These are phyloP conservation scores for Sphagnurus paluster DNA, from an alignment of 1,284 basidiomycete species.

Conservation along the genomic window DNA sequence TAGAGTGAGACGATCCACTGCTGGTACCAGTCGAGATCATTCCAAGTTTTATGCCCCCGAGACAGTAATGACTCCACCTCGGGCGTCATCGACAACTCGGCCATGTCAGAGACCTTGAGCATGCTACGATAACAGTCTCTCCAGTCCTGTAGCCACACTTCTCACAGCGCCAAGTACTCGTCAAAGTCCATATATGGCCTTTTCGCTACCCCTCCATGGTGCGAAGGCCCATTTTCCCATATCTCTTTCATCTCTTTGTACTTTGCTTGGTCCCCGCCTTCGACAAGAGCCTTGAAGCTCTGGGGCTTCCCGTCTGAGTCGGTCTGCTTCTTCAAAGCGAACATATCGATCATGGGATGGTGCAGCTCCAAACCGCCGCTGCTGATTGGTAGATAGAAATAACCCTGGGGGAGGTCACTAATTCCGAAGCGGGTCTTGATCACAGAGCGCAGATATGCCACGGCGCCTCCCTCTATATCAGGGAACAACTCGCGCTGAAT, in stretches of 20 bases:
- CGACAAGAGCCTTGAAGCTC: slow-evolving; percentile 23
- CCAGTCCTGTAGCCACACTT: slow-evolving; percentile 33
- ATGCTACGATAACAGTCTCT: slow-evolving; percentile 28
- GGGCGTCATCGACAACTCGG: slow-evolving; percentile 22
- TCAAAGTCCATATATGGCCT: slow-evolving; percentile 35
- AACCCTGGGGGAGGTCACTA: slow-evolving; percentile 39
- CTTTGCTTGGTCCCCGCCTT: slow-evolving; percentile 21
- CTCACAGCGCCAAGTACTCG: slow-evolving; percentile 34
- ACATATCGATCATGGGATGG: slow-evolving; percentile 40
- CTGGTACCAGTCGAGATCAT: slow-evolving; percentile 31
- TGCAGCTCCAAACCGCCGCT: slow-evolving; percentile 41
- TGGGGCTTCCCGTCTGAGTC: slow-evolving; percentile 1
- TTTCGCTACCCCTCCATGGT: not conserved
- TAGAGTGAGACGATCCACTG: slow-evolving; percentile 41
- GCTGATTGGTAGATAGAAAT: slow-evolving; percentile 43
- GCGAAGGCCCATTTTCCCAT: slow-evolving; percentile 25
- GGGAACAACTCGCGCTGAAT: slow-evolving; percentile 41
- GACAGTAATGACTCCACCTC: slow-evolving; percentile 24
- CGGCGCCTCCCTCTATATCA: slow-evolving; percentile 25
- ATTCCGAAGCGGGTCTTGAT: slow-evolving; percentile 35
- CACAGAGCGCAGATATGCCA: slow-evolving; percentile 34
- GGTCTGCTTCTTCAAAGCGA: slow-evolving; percentile 25
- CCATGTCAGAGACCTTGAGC: slow-evolving; percentile 23
- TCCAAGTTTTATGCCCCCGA: slow-evolving; percentile 15
- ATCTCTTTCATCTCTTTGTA: slow-evolving; percentile 27